These are phyloP conservation scores for Bacidia gigantensis DNA, from an alignment of 495 filamentous ascomycete genomes.

Conservation along the genomic window DNA sequence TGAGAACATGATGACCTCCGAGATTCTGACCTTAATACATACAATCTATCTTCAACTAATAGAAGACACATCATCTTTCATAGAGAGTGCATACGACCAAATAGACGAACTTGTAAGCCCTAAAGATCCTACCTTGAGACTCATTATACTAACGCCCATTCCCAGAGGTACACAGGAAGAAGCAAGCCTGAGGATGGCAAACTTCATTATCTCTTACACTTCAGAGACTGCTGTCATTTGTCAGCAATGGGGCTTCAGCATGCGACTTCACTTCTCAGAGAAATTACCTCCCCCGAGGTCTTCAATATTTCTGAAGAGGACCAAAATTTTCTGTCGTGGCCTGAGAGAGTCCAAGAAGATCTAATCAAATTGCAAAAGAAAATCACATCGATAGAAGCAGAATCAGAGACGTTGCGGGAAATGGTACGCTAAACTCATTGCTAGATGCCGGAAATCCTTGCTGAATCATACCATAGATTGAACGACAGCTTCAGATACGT, in stretches of 20 bases:
- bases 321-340: not conserved
- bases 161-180: not conserved
- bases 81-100: not conserved
- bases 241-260: not conserved
- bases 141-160: not conserved
- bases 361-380: not conserved
- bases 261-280: not conserved
- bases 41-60: not conserved
- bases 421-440: not conserved
- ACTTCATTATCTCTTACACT: not conserved
- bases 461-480: not conserved
- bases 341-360: not conserved
- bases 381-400: not conserved
- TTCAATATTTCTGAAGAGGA: not conserved
- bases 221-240: not conserved
- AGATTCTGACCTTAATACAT: not conserved
- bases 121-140: not conserved
- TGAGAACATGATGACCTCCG: not conserved
- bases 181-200: not conserved
- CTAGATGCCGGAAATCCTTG: not conserved
- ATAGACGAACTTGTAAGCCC: not conserved
- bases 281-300: not conserved
- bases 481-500: not conserved
- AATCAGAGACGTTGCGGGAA: not conserved
- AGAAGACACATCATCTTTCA: not conserved